phyloP scores from a whole-genome alignment of 2,329 filamentous ascomycete species.

The Aspergillus felis region DNA sequence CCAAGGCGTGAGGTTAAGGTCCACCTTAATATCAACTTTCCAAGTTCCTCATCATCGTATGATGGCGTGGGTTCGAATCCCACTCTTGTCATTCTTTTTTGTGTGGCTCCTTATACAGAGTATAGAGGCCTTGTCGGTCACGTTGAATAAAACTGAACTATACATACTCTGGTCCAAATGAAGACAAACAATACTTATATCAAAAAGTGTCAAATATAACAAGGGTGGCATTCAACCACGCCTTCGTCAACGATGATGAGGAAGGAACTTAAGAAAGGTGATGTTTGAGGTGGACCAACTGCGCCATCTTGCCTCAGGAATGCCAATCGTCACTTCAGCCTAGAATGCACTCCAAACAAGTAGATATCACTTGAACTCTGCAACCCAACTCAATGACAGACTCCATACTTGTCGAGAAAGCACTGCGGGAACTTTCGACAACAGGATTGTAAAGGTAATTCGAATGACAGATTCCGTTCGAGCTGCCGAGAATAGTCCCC shows the following conservation, averaged over 20 bases:
- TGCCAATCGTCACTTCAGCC: neutral
- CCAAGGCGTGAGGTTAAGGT: constrained; percentile 22
- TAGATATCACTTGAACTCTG: neutral
- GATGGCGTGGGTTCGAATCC: neutral
- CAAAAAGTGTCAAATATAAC: neutral
- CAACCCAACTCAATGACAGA: no score
- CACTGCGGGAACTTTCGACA: no score
- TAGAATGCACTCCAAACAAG: neutral
- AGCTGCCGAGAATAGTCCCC: neutral
- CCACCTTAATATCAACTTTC: neutral
- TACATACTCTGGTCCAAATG: neutral
- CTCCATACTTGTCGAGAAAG: no score
- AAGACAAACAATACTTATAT: neutral
- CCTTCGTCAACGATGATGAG: neutral
- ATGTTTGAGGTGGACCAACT: constrained; percentile 5
- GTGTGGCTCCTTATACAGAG: no score
- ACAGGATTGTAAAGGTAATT: no score
- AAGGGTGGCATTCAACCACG: neutral
- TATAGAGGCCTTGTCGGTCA: no score
- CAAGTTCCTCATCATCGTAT: neutral
- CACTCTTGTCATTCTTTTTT: neutral
- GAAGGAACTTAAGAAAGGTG: neutral
- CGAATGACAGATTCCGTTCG: no score
- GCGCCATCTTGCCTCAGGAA: constrained; percentile 6
- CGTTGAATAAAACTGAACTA: neutral